Evolutionary conservation across 2,329 filamentous ascomycete species (phyloP).

Genomic region (Fusarium brevicatenulatum): DNA sequence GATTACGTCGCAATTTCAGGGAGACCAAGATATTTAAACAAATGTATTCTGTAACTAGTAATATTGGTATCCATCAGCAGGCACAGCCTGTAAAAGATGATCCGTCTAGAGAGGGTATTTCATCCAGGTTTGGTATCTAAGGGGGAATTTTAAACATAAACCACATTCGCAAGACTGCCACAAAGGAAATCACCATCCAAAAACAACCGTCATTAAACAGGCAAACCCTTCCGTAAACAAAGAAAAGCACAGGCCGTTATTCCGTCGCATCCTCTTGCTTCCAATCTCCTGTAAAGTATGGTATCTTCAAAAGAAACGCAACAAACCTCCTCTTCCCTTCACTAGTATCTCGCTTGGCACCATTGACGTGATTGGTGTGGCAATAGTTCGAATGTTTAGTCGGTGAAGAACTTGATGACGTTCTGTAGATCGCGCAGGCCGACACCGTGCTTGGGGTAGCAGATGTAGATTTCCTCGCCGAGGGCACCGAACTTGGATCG

Average conservation of each 20-base stretch:
- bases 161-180: conserved; percentile 12
- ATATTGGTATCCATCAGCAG: conserved; percentile 25
- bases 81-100: conserved; percentile 22
- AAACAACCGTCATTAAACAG: background rate
- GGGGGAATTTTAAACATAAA: conserved; percentile 30
- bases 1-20: too few species aligned
- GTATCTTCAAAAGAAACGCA: conserved; percentile 28
- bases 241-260: conserved; percentile 21
- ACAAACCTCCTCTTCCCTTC: background rate
- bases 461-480: conserved; percentile 88
- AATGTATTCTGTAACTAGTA: conserved; percentile 23
- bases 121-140: conserved; percentile 38
- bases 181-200: conserved; percentile 17
- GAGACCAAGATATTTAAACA: background rate
- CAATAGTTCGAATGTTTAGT: conserved; percentile 54
- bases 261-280: conserved; percentile 10
- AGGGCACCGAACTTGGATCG: conserved; percentile 87
- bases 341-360: conserved; percentile 1
- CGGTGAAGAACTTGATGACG: conserved; percentile 91
- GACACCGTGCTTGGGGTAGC: conserved; percentile 87
- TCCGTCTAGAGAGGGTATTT: conserved; percentile 35
- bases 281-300: conserved; percentile 18
- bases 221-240: background rate
- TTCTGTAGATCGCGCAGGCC: conserved; percentile 84
- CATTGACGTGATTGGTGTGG: background rate